Evolutionary conservation across 345 rosid genomes (phyloP).

Genomic region (Populus nigra): DNA sequence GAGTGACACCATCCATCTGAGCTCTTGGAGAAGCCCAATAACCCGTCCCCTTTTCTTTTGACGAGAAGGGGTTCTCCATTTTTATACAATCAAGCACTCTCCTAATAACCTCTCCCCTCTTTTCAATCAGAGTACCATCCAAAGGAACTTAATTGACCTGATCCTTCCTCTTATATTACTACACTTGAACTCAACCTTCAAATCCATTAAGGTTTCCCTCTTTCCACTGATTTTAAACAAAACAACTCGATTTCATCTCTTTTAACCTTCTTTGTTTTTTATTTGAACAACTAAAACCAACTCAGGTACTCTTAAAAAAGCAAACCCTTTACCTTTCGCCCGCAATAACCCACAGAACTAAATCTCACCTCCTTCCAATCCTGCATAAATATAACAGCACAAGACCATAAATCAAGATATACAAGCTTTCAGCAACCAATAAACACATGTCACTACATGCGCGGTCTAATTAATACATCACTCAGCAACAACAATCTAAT

Average conservation of each 20-base stretch:
- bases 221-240: background rate
- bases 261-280: background rate
- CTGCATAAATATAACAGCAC: background rate
- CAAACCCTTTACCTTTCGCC: background rate
- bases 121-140: background rate
- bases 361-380: slow-evolving; percentile 6
- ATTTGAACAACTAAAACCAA: background rate
- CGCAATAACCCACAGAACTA: slow-evolving; percentile 9
- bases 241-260: background rate
- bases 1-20: slow-evolving; percentile 40
- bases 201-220: slow-evolving; percentile 7
- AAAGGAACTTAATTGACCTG: background rate
- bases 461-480: background rate
- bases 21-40: slow-evolving; percentile 41
- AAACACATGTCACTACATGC: slow-evolving; percentile 6
- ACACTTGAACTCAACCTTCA: slow-evolving; percentile 10
- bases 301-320: background rate
- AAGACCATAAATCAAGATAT: background rate
- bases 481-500: slow-evolving; percentile 10
- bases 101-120: background rate
- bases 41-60: slow-evolving; percentile 50
- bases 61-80: slow-evolving; percentile 61
- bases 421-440: background rate
- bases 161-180: slow-evolving; percentile 2
- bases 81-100: slow-evolving; percentile 1